These are phyloP conservation scores for Erythrophleum ivorense DNA, from an alignment of 331 rosid species.

Conservation along the genomic window DNA sequence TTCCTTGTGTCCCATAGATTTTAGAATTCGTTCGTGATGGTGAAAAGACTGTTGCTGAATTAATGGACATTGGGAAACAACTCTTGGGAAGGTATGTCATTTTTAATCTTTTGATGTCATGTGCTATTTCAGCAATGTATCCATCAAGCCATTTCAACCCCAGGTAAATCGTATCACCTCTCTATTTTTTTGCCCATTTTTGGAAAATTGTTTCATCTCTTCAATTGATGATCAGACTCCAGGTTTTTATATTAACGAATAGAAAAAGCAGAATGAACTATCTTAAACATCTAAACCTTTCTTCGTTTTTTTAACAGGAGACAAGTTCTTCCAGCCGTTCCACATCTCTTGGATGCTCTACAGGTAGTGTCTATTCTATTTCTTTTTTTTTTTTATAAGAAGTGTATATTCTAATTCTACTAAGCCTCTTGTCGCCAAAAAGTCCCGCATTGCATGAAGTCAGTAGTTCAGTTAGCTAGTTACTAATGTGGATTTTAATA, in stretches of 20 bases:
- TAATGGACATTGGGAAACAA: slow-evolving; percentile 71
- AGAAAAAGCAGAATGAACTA: not conserved
- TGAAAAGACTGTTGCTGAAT: slow-evolving; percentile 66
- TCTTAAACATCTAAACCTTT: slow-evolving; percentile 26
- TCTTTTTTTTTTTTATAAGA: not conserved
- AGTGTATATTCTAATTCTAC: slow-evolving; percentile 21
- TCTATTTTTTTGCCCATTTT: not conserved
- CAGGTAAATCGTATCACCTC: not conserved
- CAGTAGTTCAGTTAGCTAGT: not conserved
- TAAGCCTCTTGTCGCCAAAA: slow-evolving; percentile 11
- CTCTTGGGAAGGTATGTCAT: slow-evolving; percentile 79
- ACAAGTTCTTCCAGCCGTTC: slow-evolving; percentile 94
- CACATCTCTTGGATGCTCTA: slow-evolving; percentile 71
- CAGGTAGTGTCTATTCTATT: slow-evolving; percentile 58
- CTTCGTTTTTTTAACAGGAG: slow-evolving; percentile 61
- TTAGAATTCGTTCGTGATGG: slow-evolving; percentile 89
- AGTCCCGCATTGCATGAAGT: not conserved
- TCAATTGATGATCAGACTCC: not conserved
- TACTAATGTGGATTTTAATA: not conserved
- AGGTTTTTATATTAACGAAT: not conserved
- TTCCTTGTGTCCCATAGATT: slow-evolving; percentile 47
- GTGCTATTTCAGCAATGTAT: not conserved
- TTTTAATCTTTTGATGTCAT: slow-evolving; percentile 1
- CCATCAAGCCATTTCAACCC: not conserved
- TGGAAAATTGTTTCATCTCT: not conserved